Percentiles rank a stretch among this genome's conserved stretches.
Conservation (phyloP, 177 flowering plant genomes). For the Vitis hybrid region DNA sequence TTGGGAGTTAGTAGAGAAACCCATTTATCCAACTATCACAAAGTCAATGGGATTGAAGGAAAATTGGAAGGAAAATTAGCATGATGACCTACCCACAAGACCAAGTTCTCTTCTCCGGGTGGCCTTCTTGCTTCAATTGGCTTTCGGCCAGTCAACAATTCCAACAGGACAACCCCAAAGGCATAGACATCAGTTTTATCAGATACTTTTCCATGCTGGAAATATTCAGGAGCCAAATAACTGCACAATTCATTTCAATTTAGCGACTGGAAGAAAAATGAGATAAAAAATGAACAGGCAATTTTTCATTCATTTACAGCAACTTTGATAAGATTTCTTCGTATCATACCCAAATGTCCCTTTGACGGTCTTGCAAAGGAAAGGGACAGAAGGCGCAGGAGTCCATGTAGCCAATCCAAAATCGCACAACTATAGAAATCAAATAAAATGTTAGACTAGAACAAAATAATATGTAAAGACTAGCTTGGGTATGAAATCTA, state of each 20-base stretch:
- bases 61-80: background rate
- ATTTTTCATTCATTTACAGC: background rate
- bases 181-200: constrained; percentile 95
- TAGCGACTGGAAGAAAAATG: constrained; percentile 1
- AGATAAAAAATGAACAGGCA: background rate
- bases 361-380: constrained; percentile 94
- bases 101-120: constrained; percentile 78
- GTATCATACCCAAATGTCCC: constrained; percentile 91
- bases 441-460: background rate
- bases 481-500: background rate
- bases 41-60: background rate
- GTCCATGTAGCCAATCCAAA: constrained; percentile 96
- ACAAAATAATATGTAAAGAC: background rate
- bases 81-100: constrained; percentile 67
- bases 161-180: constrained; percentile 84
- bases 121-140: constrained; percentile 78
- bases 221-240: constrained; percentile 95
- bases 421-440: constrained; percentile 74
- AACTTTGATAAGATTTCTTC: background rate
- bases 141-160: constrained; percentile 81
- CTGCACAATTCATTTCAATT: constrained; percentile 34
- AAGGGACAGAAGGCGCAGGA: constrained; percentile 86
- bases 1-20: background rate
- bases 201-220: constrained; percentile 92
- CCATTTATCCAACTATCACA: background rate